Conservation (phyloP, 257 asterid genomes). For the Catharanthus roseus region DNA sequence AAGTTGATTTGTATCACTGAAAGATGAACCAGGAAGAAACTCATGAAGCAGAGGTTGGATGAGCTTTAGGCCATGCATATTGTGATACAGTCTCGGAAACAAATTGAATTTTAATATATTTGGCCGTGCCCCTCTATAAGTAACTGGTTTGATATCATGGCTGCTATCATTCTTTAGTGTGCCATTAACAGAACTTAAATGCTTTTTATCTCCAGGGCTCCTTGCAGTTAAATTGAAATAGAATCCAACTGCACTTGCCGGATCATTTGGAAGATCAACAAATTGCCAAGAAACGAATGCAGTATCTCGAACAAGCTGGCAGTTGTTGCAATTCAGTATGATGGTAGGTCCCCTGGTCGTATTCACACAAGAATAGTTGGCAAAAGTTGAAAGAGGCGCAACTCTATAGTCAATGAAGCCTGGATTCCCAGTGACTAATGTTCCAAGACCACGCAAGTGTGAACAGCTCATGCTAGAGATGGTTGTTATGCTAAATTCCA, state of each 20-base stretch:
- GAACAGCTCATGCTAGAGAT: slow-evolving; percentile 88
- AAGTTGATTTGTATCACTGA: slow-evolving; percentile 53
- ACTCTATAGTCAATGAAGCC: slow-evolving; percentile 54
- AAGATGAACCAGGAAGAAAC: slow-evolving; percentile 83
- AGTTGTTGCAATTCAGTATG: slow-evolving; percentile 52
- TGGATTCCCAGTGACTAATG: slow-evolving; percentile 62
- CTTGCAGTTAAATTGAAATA: slow-evolving; percentile 83
- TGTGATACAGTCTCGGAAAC: slow-evolving; percentile 71
- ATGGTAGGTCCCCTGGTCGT: slow-evolving; percentile 79
- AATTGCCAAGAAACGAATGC: slow-evolving; percentile 80
- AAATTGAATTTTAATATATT: slow-evolving; percentile 80
- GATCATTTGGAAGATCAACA: slow-evolving; percentile 77
- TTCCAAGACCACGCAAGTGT: slow-evolving; percentile 77
- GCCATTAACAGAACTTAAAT: slow-evolving; percentile 84
- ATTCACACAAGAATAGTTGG: slow-evolving; percentile 74
- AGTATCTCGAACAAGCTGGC: slow-evolving; percentile 52
- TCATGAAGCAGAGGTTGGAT: slow-evolving; percentile 90
- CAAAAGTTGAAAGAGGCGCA: slow-evolving; percentile 63
- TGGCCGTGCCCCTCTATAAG: slow-evolving; percentile 69
- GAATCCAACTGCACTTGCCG: slow-evolving; percentile 88
- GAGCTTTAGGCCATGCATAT: slow-evolving; percentile 64
- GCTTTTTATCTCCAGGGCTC: slow-evolving; percentile 48
- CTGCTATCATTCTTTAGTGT: slow-evolving; percentile 49
- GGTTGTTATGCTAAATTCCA: slow-evolving; percentile 77
- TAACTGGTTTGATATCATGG: slow-evolving; percentile 43